Conservation (phyloP, 1,284 basidiomycete genomes). For the Ustilago curta region DNA sequence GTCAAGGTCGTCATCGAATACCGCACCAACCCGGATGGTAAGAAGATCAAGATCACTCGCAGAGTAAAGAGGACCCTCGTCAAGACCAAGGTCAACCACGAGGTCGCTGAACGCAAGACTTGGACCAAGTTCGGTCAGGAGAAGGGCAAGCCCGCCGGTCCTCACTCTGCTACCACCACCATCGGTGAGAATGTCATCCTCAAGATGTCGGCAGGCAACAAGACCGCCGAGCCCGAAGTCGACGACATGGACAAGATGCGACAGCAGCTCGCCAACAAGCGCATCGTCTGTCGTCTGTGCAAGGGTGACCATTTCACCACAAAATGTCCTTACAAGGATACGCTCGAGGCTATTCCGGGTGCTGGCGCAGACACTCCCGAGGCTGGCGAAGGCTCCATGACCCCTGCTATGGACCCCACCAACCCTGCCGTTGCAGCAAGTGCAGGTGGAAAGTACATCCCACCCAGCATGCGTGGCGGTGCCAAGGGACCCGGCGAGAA, state of each 20-base stretch:
- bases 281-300: slow-evolving; percentile 92
- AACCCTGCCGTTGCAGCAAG: slow-evolving; percentile 67
- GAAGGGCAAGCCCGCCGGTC: slow-evolving; percentile 86
- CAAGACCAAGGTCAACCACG: slow-evolving; percentile 91
- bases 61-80: slow-evolving; percentile 88
- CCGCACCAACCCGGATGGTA: slow-evolving; percentile 88
- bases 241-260: slow-evolving; percentile 80
- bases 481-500: slow-evolving; percentile 79
- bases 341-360: slow-evolving; percentile 78
- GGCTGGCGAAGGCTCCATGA: slow-evolving; percentile 73
- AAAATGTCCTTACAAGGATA: slow-evolving; percentile 98
- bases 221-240: slow-evolving; percentile 76
- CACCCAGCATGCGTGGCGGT: slow-evolving; percentile 84
- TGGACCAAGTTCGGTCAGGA: slow-evolving; percentile 96
- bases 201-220: slow-evolving; percentile 81
- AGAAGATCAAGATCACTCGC: slow-evolving; percentile 90
- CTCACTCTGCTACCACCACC: slow-evolving; percentile 86
- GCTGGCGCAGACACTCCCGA: slow-evolving; percentile 67
- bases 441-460: slow-evolving; percentile 83
- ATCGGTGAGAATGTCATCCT: slow-evolving; percentile 90
- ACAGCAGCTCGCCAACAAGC: slow-evolving; percentile 78
- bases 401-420: slow-evolving; percentile 66
- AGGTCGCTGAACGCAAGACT: slow-evolving; percentile 89
- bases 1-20: slow-evolving; percentile 87
- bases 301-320: slow-evolving; percentile 98